Evolutionary conservation across 306 rosid species (phyloP).

Genomic region (Inga leiocalycina): DNA sequence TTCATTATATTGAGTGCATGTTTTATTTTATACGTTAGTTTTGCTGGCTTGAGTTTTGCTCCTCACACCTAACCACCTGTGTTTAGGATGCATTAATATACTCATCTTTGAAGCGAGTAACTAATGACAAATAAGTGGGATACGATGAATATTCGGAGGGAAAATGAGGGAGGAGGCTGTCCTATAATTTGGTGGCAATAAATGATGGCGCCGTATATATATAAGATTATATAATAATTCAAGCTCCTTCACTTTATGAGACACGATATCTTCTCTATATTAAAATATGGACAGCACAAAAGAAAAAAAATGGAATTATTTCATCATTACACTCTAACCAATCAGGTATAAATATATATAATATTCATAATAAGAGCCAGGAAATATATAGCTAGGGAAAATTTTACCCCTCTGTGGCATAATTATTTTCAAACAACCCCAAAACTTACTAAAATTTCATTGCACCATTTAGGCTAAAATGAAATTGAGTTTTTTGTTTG

Average conservation of each 20-base stretch:
- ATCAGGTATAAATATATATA: not conserved
- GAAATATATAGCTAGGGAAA: too few relatives aligned
- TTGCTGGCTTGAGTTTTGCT: not conserved
- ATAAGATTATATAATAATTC: not conserved
- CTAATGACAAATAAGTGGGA: not conserved
- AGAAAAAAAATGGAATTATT: not conserved
- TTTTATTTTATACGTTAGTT: not conserved
- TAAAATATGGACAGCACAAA: not conserved
- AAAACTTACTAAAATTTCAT: too few relatives aligned
- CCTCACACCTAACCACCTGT: too few relatives aligned
- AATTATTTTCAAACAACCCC: too few relatives aligned
- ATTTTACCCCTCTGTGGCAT: too few relatives aligned
- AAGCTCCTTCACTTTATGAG: slow-evolving; percentile 19
- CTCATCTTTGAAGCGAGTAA: not conserved
- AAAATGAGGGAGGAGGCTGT: not conserved
- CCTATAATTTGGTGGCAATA: not conserved
- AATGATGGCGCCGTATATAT: not conserved
- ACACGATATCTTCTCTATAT: not conserved
- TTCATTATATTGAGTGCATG: too few relatives aligned
- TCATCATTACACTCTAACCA: not conserved
- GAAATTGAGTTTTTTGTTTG: too few relatives aligned
- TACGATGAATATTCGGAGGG: slow-evolving; percentile 3
- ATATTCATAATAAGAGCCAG: too few relatives aligned
- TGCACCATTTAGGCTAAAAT: too few relatives aligned
- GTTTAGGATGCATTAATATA: too few relatives aligned